Base-by-base conservation (phyloP, 73 alveolate genomes). In the Paramecium sexaurelia region DNA sequence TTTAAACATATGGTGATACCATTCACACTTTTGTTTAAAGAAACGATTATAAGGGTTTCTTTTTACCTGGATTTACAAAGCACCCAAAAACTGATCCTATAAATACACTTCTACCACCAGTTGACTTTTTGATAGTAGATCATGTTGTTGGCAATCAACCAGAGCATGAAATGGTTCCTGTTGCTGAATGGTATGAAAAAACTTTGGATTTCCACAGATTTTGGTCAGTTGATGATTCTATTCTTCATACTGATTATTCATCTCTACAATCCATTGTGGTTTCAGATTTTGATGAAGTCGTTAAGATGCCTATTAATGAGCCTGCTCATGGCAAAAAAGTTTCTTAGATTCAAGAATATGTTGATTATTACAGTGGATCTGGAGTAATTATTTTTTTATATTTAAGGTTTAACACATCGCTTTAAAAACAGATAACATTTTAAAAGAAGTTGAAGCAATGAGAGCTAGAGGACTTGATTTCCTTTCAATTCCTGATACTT, bases 221-320 rank as follows among this genome's bases (percentile, higher is more conserved):
- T 78, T 96, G 99, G 99, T 91, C 97, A 13, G 99, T 94, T 37
- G 99, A 96, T 84, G 99, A 96, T 55, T 61, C 95, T 11, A 94
- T 93, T 95, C 96, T 96, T 73, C 98, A 96, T 87, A 96, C 99
- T 35, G 98, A 96, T 83, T 96, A 88, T 85, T 95, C 98, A 29
- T 87, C 99, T 3, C 91, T 96, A 33, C 84, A 97, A 83, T 96
- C 99, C 29, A 73, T 95, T 85, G 99, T 96, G 75, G 88, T 96
- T 91, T 92, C 98, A 56, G 99, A 96, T 92, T 96, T 83, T 91
- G 99, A 96, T 56, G 97, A 96, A 83, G 84, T 22, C 37, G 75
- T 96, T 55, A 96, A 96, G 78, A 96, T 96, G 99, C 99, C 99
- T 41, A 96, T 96, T 71, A 96, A 96, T 85, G 99, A 96, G 92